Percentiles rank a stretch among this genome's conserved stretches.
Evolutionary conservation across 2,329 filamentous ascomycete species (phyloP).

Genomic region (Esteya vermicola): DNA sequence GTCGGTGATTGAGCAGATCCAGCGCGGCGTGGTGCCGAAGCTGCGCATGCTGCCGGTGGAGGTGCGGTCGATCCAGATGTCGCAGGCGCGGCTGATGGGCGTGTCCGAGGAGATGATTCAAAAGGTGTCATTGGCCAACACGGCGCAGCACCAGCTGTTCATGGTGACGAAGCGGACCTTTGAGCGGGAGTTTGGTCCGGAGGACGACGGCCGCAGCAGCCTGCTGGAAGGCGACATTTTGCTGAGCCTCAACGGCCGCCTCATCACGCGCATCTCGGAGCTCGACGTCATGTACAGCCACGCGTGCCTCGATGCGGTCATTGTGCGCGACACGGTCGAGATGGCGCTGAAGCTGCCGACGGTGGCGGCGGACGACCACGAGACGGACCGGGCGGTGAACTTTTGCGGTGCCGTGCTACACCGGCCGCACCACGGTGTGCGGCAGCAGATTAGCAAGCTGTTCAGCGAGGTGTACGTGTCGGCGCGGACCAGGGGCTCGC

Average conservation of each 20-base stretch:
- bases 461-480: conserved; percentile 96
- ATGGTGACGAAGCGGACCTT: conserved; percentile 81
- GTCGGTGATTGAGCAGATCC: conserved; percentile 78
- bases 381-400: conserved; percentile 81
- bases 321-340: conserved; percentile 75
- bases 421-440: conserved; percentile 85
- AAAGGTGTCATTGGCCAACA: conserved; percentile 76
- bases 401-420: conserved; percentile 95
- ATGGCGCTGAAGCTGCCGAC: conserved; percentile 67
- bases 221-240: conserved; percentile 87
- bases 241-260: conserved; percentile 75
- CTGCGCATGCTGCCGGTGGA: conserved; percentile 88
- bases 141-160: conserved; percentile 88
- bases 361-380: conserved; percentile 75
- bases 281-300: conserved; percentile 95
- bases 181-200: conserved; percentile 27
- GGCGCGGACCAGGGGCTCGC: conserved; percentile 68
- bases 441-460: conserved; percentile 92
- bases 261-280: conserved; percentile 86
- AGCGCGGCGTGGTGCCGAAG: conserved; percentile 62
- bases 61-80: conserved; percentile 91
- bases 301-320: conserved; percentile 65
- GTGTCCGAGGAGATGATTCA: conserved; percentile 93
- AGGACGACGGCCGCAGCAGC: conserved; percentile 24
- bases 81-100: conserved; percentile 92